These are phyloP conservation scores for Paraconiothyrium brasiliense DNA, from an alignment of 2,329 filamentous ascomycete genomes.

Conservation along the genomic window DNA sequence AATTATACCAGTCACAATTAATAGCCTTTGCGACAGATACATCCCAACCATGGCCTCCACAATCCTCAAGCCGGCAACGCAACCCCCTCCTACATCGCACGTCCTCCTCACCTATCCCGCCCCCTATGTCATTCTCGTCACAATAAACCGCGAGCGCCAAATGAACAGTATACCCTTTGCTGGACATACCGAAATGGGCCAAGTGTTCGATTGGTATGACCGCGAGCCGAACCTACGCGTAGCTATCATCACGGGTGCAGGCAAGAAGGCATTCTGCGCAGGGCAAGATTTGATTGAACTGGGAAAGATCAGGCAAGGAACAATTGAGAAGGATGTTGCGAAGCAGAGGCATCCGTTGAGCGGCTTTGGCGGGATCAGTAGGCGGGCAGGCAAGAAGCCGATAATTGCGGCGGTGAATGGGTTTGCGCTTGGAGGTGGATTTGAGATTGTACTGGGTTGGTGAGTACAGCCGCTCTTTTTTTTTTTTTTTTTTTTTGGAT, in stretches of 20 bases:
- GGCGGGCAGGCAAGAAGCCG: slow-evolving; percentile 67
- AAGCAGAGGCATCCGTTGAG: slow-evolving; percentile 52
- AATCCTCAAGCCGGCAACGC: slow-evolving; percentile 35
- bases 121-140: slow-evolving; percentile 61
- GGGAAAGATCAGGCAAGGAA: slow-evolving; percentile 41
- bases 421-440: slow-evolving; percentile 65
- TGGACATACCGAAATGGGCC: slow-evolving; percentile 60
- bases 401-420: slow-evolving; percentile 69
- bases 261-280: slow-evolving; percentile 64
- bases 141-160: slow-evolving; percentile 60
- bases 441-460: slow-evolving; percentile 66
- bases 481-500: too few relatives aligned
- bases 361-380: slow-evolving; percentile 66
- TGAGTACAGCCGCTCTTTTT: slow-evolving; percentile 38
- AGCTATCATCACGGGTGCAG: slow-evolving; percentile 60
- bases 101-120: slow-evolving; percentile 58
- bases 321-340: slow-evolving; percentile 34
- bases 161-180: slow-evolving; percentile 57
- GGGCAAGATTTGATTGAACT: slow-evolving; percentile 64
- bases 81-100: slow-evolving; percentile 43
- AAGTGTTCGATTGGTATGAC: slow-evolving; percentile 65
- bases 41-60: slow-evolving; percentile 31
- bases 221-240: slow-evolving; percentile 59
- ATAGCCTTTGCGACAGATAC: neutral
- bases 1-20: too few relatives aligned